Base-by-base conservation (phyloP, 129 eudicot species). In the Lonicera japonica region DNA sequence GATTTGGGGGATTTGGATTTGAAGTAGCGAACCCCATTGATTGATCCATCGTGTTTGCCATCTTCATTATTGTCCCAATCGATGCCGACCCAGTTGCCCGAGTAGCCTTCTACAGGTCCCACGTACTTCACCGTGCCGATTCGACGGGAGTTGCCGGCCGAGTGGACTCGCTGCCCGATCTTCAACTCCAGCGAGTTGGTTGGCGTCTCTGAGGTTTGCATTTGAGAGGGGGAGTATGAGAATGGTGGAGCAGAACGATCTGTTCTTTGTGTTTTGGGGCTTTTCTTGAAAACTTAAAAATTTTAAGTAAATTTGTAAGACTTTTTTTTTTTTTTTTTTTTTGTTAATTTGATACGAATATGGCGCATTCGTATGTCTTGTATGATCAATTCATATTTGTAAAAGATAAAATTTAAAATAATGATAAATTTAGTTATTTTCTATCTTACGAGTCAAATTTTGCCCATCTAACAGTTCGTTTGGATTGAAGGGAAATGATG, bases 11-110 rank as follows among this genome's bases (percentile, higher is more conserved):
- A 73, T 54, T 72, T 66, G 9, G 92, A 89, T 47, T 69, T 64
- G 72, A 90, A 90, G 64, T 90, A 86, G 19, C 79, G 81, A 59
- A 86, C 89, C 9, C 92, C 94, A 55, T 81, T 83, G 13, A 83
- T 43, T 43, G 87, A 81, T 11, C 97, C 97, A 51, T 90, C 97
- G 66, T 86, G 94, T 63, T 92, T 92, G 20, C 98, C 96, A 21
- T 77, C 77, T 25, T 61, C 77, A 60, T 73, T n/a, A n/a, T n/a
- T 79, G 75, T 92, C 96, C 98, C 96, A 87, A 18, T 87, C 96
- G 23, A 92, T 77, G 11, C 96, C 98, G 23, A 84, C 67, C 97
- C 97, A 90, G 62, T 55, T 46, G 23, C 94, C 96, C 2, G 94
- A 73, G 51, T 79, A 75, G 20, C 95, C 96, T 55, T 76, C 71